Percentiles rank a stretch among this genome's conserved stretches.
phyloP scores from a whole-genome alignment of 495 filamentous ascomycete species.

The Hypoxylon rickii region DNA sequence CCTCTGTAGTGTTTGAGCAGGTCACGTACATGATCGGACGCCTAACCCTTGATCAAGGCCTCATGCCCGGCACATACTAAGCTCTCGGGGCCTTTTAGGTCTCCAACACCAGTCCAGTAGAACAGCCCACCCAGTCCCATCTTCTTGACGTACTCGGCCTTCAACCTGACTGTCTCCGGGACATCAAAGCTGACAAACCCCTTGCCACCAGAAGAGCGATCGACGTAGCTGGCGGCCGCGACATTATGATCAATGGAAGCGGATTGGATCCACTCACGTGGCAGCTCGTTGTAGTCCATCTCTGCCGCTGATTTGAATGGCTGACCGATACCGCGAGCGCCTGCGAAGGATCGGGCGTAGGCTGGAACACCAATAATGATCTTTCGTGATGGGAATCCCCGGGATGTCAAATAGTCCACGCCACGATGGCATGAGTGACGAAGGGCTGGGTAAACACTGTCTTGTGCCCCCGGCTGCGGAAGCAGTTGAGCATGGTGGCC shows the following conservation, averaged over 20 bases:
- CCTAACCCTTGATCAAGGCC: slow-evolving; percentile 49
- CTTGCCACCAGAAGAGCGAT: slow-evolving; percentile 35
- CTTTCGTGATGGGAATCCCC: slow-evolving; percentile 66
- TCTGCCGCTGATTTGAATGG: slow-evolving; percentile 57
- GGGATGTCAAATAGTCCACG: slow-evolving; percentile 61
- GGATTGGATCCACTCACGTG: slow-evolving; percentile 58
- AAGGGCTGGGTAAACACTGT: slow-evolving; percentile 38
- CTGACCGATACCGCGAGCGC: slow-evolving; percentile 62
- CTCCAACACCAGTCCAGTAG: slow-evolving; percentile 81
- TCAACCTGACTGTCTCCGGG: slow-evolving; percentile 69
- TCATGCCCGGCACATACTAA: slow-evolving; percentile 69
- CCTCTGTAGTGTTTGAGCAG: neutral
- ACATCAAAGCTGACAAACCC: slow-evolving; percentile 82
- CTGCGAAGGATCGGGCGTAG: slow-evolving; percentile 76
- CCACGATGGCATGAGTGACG: slow-evolving; percentile 63
- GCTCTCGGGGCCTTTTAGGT: slow-evolving; percentile 62
- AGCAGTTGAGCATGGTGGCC: slow-evolving; percentile 78
- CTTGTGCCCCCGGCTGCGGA: slow-evolving; percentile 44
- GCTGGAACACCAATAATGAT: slow-evolving; percentile 74
- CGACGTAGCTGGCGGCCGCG: slow-evolving; percentile 63
- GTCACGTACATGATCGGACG: neutral
- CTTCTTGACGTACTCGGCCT: slow-evolving; percentile 69
- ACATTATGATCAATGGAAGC: slow-evolving; percentile 54
- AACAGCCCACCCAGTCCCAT: slow-evolving; percentile 74
- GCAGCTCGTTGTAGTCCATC: slow-evolving; percentile 67